A percentile compares a stretch with the other conserved stretches of the same genome.
phyloP scores from a whole-genome alignment of 768 basidiomycete genomes.

The Lactarius evosmus region DNA sequence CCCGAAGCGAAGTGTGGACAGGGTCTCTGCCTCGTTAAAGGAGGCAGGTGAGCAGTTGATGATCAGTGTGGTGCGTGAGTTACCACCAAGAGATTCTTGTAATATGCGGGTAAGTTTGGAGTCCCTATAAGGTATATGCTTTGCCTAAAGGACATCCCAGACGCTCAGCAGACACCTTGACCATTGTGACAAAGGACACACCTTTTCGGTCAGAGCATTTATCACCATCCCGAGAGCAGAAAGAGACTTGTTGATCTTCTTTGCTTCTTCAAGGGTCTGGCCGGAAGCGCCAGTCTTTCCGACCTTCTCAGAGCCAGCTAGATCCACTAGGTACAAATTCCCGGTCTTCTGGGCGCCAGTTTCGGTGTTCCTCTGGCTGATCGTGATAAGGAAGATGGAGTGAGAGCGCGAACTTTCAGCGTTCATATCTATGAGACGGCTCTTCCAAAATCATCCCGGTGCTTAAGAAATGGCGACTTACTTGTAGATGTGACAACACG shows the following conservation, averaged over 20 bases:
- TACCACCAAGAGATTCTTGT: conserved; percentile 97
- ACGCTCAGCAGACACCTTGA: conserved; percentile 96
- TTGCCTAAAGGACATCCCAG: conserved; percentile 64
- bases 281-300: conserved; percentile 99
- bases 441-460: conserved; percentile 13
- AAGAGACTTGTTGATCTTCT: conserved; percentile 99
- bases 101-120: conserved; percentile 98
- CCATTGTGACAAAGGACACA: conserved; percentile 63
- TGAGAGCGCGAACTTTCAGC: conserved; percentile 98
- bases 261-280: conserved; percentile 97
- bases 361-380: conserved; percentile 95
- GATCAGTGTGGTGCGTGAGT: conserved; percentile 93
- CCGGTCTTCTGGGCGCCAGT: conserved; percentile 95
- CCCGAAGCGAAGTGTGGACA: conserved; percentile 97
- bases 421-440: conserved; percentile 80
- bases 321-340: conserved; percentile 94
- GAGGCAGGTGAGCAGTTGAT: conserved; percentile 99
- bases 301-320: conserved; percentile 98
- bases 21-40: conserved; percentile 95
- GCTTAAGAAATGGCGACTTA: conserved; percentile 41
- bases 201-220: conserved; percentile 98
- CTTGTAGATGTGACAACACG: conserved; percentile 93
- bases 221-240: conserved; percentile 99
- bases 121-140: conserved; percentile 97
- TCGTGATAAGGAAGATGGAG: conserved; percentile 97